Evolutionary conservation across 2,329 filamentous ascomycete genomes (phyloP).

Genomic region (Venturia aucupariae): DNA sequence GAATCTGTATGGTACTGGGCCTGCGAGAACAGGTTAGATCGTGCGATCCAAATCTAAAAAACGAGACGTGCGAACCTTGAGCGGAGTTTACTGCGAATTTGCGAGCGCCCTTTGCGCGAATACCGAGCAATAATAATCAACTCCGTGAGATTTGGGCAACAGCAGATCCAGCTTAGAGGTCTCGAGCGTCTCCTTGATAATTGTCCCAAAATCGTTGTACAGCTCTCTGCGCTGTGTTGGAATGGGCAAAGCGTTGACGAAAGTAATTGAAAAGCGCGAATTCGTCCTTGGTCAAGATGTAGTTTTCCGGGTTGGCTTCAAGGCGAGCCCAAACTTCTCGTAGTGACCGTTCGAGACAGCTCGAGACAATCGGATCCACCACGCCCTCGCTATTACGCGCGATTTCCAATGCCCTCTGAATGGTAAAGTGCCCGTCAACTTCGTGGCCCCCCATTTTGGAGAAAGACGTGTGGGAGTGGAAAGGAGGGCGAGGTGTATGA

Average conservation of each 20-base stretch:
- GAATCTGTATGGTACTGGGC: background rate
- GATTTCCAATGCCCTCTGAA: slow-evolving; percentile 63
- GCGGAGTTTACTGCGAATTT: background rate
- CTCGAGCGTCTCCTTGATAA: slow-evolving; percentile 23
- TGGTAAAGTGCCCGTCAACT: slow-evolving; percentile 35
- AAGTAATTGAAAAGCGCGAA: slow-evolving; percentile 85
- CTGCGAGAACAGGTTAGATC: background rate
- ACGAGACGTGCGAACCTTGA: background rate
- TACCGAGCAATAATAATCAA: background rate
- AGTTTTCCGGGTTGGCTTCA: slow-evolving; percentile 53
- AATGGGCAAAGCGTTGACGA: slow-evolving; percentile 54
- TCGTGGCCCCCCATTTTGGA: slow-evolving; percentile 20
- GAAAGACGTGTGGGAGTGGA: slow-evolving; percentile 21
- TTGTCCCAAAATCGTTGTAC: slow-evolving; percentile 50
- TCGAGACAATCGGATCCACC: slow-evolving; percentile 52
- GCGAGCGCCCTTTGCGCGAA: background rate
- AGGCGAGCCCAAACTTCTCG: slow-evolving; percentile 59
- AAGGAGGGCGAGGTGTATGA: background rate
- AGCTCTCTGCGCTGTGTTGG: slow-evolving; percentile 40
- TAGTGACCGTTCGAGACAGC: slow-evolving; percentile 52
- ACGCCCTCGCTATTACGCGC: slow-evolving; percentile 65
- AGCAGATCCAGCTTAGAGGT: background rate
- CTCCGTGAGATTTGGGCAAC: background rate
- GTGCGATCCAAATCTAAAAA: background rate
- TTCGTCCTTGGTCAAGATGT: slow-evolving; percentile 66